These are phyloP conservation scores for Prunus yedoensis DNA, from an alignment of 331 rosid species.

Conservation along the genomic window DNA sequence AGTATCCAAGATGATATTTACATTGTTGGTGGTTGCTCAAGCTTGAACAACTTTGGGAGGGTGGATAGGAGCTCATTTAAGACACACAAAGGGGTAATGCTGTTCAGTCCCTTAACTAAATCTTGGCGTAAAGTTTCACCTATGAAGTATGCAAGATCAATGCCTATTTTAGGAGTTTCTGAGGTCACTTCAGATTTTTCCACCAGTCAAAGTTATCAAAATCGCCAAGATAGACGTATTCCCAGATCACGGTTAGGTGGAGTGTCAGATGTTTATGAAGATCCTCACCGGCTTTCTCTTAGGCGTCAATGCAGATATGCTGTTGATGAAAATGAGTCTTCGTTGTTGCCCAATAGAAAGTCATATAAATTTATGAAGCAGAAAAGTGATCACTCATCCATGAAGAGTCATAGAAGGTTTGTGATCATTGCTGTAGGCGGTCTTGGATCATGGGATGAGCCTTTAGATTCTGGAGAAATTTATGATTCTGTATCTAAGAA, in stretches of 20 bases:
- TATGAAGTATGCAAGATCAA: slow-evolving; percentile 85
- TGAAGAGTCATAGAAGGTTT: slow-evolving; percentile 59
- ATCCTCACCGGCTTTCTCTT: slow-evolving; percentile 91
- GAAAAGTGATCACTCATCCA: slow-evolving; percentile 61
- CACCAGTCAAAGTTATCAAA: slow-evolving; percentile 56
- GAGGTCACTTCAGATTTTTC: slow-evolving; percentile 73
- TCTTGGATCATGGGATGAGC: slow-evolving; percentile 96
- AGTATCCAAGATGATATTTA: slow-evolving; percentile 80
- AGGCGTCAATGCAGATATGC: slow-evolving; percentile 70
- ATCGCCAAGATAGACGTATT: slow-evolving; percentile 76
- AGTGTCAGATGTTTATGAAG: slow-evolving; percentile 93
- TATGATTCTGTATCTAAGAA: slow-evolving; percentile 79
- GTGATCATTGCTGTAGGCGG: slow-evolving; percentile 90
- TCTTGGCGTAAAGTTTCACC: slow-evolving; percentile 90
- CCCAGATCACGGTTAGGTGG: slow-evolving; percentile 78
- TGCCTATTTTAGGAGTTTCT: slow-evolving; percentile 78
- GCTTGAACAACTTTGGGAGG: slow-evolving; percentile 84
- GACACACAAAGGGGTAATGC: slow-evolving; percentile 87
- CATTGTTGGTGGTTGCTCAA: slow-evolving; percentile 94
- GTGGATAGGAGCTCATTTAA: slow-evolving; percentile 89
- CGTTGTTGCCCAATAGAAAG: slow-evolving; percentile 55
- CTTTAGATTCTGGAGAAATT: slow-evolving; percentile 89
- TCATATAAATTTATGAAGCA: slow-evolving; percentile 64
- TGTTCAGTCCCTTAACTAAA: slow-evolving; percentile 81
- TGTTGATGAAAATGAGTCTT: slow-evolving; percentile 56